Evolutionary conservation across 1,284 basidiomycete genomes (phyloP), one percentile per base, ranked within the genome.

Genomic region (Fistulina hepatica): DNA sequence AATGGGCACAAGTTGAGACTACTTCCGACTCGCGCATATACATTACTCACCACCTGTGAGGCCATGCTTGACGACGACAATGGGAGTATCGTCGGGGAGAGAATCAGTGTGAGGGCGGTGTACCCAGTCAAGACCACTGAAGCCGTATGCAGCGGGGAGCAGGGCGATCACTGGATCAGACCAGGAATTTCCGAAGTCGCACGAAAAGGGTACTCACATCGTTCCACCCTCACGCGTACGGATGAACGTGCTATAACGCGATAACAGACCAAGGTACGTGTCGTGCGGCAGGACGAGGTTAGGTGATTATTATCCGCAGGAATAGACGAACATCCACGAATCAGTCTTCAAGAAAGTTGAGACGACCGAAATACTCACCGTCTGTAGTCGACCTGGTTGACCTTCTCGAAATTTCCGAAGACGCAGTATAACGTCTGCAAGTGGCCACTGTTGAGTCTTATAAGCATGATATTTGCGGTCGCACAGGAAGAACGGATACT

Each of bases 51-150:
- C 90, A 54, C 91, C 91, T 6, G 88, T 89, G 33, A 94, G 63
- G 13, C 90, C 91, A 52, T 95, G 92, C 44, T 81, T 64, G 8
- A 91, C 80, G 9, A 92, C 75, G 35, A 97, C 64, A 28, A 93
- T 79, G 3, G 92, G 90, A 2, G 81, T 71, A 43, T 81, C 72
- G 16, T 75, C 66, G 20, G 63, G 57, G 8, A 83, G 59, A 40
- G 73, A 65, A 46, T 73, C 71, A 13, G 71, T 49, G 28, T 63
- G 79, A 56, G 85, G 57, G 65, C 82, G 10, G 13, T 13, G 28
- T 31, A 19, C 28, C 28, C 28, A 79, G 55, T 89, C 84, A 33
- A 89, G 59, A 35, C 79, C 82, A 42, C 81, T 84, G 36, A 25
- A 46, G 12, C 43, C n/a, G n/a, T n/a, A n/a, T n/a, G n/a, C n/a